Percentiles rank a stretch among this genome's conserved stretches.
Conservation (phyloP, 192 early-diverging fungal species). For the Allomyces macrogynus region DNA sequence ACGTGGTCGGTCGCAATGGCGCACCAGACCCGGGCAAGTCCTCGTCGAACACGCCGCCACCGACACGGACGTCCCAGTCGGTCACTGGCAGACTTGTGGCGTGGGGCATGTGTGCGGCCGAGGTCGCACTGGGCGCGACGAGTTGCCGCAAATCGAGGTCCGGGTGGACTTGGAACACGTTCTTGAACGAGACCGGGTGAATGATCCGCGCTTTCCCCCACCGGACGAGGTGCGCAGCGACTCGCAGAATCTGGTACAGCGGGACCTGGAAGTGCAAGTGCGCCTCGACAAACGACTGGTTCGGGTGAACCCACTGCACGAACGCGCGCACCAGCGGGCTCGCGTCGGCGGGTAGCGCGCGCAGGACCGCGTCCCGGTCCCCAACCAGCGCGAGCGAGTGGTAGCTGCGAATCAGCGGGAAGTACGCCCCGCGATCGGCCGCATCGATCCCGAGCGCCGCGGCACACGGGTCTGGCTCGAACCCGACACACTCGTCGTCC, state of each 20-base stretch:
- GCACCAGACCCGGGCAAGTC: too few species aligned
- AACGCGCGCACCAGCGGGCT: background rate
- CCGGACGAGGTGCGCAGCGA: background rate
- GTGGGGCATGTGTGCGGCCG: too few species aligned
- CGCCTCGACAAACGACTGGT: background rate
- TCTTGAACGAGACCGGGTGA: background rate
- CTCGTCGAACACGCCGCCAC: too few species aligned
- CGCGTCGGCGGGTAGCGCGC: background rate
- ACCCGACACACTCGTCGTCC: background rate
- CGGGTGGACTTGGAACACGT: background rate
- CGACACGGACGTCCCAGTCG: too few species aligned
- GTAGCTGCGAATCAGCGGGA: background rate
- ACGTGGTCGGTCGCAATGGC: too few species aligned
- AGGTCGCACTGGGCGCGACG: too few species aligned
- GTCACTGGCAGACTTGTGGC: too few species aligned
- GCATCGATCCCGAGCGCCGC: background rate
- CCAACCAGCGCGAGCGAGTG: background rate
- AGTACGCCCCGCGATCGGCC: background rate
- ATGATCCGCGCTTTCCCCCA: background rate
- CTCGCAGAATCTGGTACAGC: background rate
- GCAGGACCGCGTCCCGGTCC: background rate
- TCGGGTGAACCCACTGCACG: background rate
- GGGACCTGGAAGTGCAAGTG: background rate
- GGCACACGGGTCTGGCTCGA: background rate
- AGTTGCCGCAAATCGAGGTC: background rate